Evolutionary conservation across 225 moss, liverwort and hornwort species (phyloP).

Genomic region (Rhytidiadelphus loreus): DNA sequence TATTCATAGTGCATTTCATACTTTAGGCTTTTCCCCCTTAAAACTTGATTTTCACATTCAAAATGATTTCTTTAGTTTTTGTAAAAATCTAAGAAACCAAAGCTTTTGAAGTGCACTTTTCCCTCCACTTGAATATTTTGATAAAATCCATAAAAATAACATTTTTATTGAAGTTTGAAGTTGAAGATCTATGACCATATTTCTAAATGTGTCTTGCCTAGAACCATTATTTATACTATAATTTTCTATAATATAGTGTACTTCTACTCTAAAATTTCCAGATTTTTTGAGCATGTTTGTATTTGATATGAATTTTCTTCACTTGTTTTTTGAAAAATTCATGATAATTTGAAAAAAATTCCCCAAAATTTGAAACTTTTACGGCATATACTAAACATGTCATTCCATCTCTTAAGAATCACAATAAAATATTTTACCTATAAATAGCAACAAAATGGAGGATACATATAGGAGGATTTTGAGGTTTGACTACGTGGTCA

Average conservation of each 20-base stretch:
- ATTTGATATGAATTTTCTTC: too few relatives aligned
- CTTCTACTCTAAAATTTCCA: neutral
- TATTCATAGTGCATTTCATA: neutral
- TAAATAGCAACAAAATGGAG: neutral
- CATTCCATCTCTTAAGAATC: neutral
- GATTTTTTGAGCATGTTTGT: neutral
- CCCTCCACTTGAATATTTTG: fast-evolving
- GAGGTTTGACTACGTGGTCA: neutral
- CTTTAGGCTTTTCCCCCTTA: neutral
- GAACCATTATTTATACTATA: neutral
- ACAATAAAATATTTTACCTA: neutral
- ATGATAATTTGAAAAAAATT: neutral
- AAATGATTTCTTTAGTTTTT: neutral
- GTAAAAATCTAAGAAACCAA: fast-evolving
- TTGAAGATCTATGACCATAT: too few relatives aligned
- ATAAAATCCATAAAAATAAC: too few relatives aligned
- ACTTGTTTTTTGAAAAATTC: neutral
- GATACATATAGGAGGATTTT: too few relatives aligned
- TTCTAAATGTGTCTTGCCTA: neutral
- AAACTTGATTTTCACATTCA: neutral
- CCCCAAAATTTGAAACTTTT: neutral
- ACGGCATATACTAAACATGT: neutral
- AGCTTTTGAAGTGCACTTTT: neutral
- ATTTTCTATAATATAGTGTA: neutral
- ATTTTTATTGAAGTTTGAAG: too few relatives aligned